Evolutionary conservation across 495 filamentous ascomycete species (phyloP).

Genomic region (Poronia punctata): DNA sequence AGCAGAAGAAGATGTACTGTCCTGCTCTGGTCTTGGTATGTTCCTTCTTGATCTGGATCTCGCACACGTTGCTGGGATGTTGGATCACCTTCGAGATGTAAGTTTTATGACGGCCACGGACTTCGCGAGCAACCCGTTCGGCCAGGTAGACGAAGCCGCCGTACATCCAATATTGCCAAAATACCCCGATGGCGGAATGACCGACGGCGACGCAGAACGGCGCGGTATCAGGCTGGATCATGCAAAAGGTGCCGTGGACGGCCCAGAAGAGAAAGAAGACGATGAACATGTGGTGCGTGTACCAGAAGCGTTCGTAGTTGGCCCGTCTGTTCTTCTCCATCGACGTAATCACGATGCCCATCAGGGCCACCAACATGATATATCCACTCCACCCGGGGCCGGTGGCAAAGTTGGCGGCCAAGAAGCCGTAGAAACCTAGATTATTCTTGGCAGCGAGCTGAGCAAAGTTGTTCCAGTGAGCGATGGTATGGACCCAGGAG

Average conservation of each 20-base stretch:
- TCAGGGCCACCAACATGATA: conserved; percentile 64
- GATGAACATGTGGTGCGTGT: conserved; percentile 70
- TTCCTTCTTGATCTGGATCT: conserved; percentile 82
- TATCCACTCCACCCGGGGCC: conserved; percentile 77
- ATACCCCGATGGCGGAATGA: conserved; percentile 58
- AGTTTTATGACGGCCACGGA: conserved; percentile 65
- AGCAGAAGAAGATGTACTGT: conserved; percentile 79
- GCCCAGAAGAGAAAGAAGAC: conserved; percentile 79
- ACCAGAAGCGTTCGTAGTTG: conserved; percentile 77
- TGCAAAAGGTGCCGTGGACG: conserved; percentile 72
- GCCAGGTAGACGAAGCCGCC: conserved; percentile 65
- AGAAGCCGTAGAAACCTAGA: conserved; percentile 63
- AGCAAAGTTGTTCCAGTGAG: conserved; percentile 76
- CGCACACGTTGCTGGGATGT: conserved; percentile 74
- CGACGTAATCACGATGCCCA: conserved; percentile 62
- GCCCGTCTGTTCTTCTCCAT: conserved; percentile 60
- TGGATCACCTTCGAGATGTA: conserved; percentile 78
- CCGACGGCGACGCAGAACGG: conserved; percentile 59
- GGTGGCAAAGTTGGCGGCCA: conserved; percentile 61
- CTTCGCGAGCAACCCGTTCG: conserved; percentile 62
- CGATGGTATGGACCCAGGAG: conserved; percentile 71
- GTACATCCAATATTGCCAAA: conserved; percentile 77
- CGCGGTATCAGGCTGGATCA: conserved; percentile 69
- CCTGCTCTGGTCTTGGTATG: conserved; percentile 69
- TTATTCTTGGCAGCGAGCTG: conserved; percentile 64